Evolutionary conservation across 1,139 yeast species (phyloP).

Genomic region (Suhomyces guaymorum): DNA sequence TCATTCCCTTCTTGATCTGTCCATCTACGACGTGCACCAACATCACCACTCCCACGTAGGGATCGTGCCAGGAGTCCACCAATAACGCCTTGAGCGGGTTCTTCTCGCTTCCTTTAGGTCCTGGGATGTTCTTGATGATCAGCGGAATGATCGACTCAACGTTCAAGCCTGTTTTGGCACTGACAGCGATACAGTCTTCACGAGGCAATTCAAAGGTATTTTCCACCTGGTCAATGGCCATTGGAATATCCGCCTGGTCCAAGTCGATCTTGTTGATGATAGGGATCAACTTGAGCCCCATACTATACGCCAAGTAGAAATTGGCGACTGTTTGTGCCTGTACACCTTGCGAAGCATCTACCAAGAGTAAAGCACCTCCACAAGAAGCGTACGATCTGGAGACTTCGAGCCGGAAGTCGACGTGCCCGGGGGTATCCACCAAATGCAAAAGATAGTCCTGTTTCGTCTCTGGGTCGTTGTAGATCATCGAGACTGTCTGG

Average conservation of each 20-base stretch:
- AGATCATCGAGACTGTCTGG: slow-evolving; percentile 93
- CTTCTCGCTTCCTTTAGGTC: slow-evolving; percentile 56
- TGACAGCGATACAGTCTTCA: slow-evolving; percentile 78
- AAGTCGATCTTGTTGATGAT: slow-evolving; percentile 91
- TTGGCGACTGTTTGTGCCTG: slow-evolving; percentile 98
- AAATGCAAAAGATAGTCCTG: slow-evolving; percentile 81
- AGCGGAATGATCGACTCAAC: slow-evolving; percentile 77
- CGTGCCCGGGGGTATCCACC: slow-evolving; percentile 98
- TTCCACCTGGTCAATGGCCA: slow-evolving; percentile 81
- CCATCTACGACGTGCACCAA: slow-evolving; percentile 88
- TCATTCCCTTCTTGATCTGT: slow-evolving; percentile 67
- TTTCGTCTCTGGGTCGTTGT: slow-evolving; percentile 55
- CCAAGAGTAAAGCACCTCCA: slow-evolving; percentile 87
- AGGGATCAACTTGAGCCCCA: slow-evolving; percentile 81
- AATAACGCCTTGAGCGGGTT: slow-evolving; percentile 73
- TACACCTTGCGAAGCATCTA: slow-evolving; percentile 95
- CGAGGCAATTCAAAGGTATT: slow-evolving; percentile 76
- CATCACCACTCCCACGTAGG: slow-evolving; percentile 90
- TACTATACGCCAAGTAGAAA: slow-evolving; percentile 83
- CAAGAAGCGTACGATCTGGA: slow-evolving; percentile 93
- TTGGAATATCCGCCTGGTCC: slow-evolving; percentile 81
- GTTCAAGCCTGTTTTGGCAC: slow-evolving; percentile 89
- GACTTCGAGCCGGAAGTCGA: slow-evolving; percentile 92
- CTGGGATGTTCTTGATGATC: slow-evolving; percentile 73
- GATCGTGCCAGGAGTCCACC: slow-evolving; percentile 97